phyloP scores from a whole-genome alignment of 1,284 basidiomycete species.

The Rhodotorula sp. region DNA sequence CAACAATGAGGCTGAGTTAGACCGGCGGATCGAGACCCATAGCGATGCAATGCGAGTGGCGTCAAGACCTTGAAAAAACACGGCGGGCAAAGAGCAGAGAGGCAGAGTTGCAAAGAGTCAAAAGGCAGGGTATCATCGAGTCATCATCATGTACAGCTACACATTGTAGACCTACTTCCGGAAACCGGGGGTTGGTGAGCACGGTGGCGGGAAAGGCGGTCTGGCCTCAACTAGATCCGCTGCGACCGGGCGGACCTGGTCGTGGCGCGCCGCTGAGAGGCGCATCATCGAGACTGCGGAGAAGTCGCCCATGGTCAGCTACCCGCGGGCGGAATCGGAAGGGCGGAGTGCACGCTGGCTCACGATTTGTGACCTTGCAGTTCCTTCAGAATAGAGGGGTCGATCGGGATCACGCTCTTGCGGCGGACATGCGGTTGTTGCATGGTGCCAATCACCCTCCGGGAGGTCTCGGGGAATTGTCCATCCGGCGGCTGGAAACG shows the following conservation, averaged over 20 bases:
- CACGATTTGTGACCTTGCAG: conserved; percentile 48
- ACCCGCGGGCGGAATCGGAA: neutral
- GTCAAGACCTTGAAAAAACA: no score
- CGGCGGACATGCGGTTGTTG: conserved; percentile 41
- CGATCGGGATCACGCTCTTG: conserved; percentile 51
- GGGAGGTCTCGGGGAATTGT: conserved; percentile 36
- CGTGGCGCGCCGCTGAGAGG: conserved; percentile 25
- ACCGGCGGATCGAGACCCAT: no score
- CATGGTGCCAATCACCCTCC: conserved; percentile 18
- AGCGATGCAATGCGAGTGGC: no score
- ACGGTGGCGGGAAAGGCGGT: neutral
- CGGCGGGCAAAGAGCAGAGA: no score
- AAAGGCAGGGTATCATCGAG: neutral
- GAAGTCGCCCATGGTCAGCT: neutral
- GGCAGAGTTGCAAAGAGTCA: no score
- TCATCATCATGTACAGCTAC: conserved; percentile 1
- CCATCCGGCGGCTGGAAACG: conserved; percentile 21
- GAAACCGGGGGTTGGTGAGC: neutral
- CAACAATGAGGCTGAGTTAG: no score
- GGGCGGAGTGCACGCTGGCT: neutral
- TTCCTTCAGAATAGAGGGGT: conserved; percentile 49
- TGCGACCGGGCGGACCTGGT: conserved; percentile 11
- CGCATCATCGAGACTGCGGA: conserved; percentile 35
- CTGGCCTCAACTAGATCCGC: neutral
- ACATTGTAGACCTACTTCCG: neutral